Percentiles rank a stretch among this genome's conserved stretches.
phyloP scores from a whole-genome alignment of 306 rosid species.

The Ormosia semicastrata region DNA sequence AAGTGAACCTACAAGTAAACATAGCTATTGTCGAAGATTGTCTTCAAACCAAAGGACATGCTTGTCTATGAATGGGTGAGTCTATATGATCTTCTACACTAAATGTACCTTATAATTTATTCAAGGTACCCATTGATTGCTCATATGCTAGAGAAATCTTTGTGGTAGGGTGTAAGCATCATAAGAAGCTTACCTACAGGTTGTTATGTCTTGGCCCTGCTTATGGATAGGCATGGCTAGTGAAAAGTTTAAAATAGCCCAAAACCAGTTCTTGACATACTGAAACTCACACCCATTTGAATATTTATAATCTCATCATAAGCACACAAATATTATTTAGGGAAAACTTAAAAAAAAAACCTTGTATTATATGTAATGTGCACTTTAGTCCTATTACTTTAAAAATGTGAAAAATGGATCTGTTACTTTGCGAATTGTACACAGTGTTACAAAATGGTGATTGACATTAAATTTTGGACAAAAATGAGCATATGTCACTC shows the following conservation, averaged over 20 bases:
- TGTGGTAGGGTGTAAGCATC: conserved; percentile 18
- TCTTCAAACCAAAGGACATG: conserved; percentile 23
- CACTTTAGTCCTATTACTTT: too few species aligned
- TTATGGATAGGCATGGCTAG: not conserved
- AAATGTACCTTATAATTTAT: not conserved
- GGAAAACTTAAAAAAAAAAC: too few species aligned
- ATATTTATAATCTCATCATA: not conserved
- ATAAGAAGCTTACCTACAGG: not conserved
- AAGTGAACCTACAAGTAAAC: conserved; percentile 1
- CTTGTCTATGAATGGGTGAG: not conserved
- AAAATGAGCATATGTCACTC: too few species aligned
- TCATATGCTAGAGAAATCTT: not conserved
- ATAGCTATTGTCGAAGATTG: not conserved
- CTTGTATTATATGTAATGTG: too few species aligned
- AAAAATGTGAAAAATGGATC: too few species aligned
- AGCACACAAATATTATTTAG: not conserved
- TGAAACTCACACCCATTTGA: not conserved
- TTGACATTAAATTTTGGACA: too few species aligned
- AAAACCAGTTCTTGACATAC: not conserved
- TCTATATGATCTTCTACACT: not conserved
- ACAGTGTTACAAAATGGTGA: too few species aligned
- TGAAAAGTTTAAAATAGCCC: conserved; percentile 11
- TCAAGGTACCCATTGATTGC: not conserved
- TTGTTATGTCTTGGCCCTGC: conserved; percentile 9
- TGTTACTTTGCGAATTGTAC: too few species aligned